These are phyloP conservation scores for Astrothelium subdiscretum DNA, from an alignment of 495 filamentous ascomycete genomes.

Conservation along the genomic window DNA sequence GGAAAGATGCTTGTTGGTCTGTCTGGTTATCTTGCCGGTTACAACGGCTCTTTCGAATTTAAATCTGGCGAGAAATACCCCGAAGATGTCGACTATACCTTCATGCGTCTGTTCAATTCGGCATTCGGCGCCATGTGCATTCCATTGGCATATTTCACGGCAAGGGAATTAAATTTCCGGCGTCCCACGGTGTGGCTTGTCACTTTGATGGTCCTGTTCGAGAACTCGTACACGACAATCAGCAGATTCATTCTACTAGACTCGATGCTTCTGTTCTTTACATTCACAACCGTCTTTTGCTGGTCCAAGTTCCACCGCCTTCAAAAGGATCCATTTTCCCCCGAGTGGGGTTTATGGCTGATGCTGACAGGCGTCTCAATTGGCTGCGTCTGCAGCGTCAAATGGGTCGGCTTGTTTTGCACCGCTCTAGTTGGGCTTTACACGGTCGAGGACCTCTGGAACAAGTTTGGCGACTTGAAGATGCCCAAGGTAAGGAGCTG, in stretches of 20 bases:
- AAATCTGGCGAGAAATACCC: conserved; percentile 96
- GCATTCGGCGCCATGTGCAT: conserved; percentile 87
- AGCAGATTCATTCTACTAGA: conserved; percentile 95
- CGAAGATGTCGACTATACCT: conserved; percentile 87
- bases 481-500: conserved; percentile 59
- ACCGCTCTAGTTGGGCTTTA: conserved; percentile 92
- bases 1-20: conserved; percentile 97
- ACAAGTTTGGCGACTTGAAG: conserved; percentile 88
- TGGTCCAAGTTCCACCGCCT: conserved; percentile 91
- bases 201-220: conserved; percentile 91
- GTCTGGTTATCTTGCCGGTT: conserved; percentile 88
- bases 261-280: conserved; percentile 97
- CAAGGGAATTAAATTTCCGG: conserved; percentile 75
- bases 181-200: conserved; percentile 86
- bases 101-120: conserved; percentile 97
- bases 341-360: conserved; percentile 88
- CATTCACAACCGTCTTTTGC: conserved; percentile 88
- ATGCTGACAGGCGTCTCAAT: conserved; percentile 86
- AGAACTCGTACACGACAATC: conserved; percentile 98
- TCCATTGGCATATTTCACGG: conserved; percentile 89
- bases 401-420: conserved; percentile 92
- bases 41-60: conserved; percentile 99
- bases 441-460: conserved; percentile 94
- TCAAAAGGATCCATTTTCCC: conserved; percentile 69
- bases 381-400: conserved; percentile 95